Evolutionary conservation across 495 filamentous ascomycete species (phyloP), one percentile per base, ranked within the genome.

Genomic region (Penicillium chermesinum): DNA sequence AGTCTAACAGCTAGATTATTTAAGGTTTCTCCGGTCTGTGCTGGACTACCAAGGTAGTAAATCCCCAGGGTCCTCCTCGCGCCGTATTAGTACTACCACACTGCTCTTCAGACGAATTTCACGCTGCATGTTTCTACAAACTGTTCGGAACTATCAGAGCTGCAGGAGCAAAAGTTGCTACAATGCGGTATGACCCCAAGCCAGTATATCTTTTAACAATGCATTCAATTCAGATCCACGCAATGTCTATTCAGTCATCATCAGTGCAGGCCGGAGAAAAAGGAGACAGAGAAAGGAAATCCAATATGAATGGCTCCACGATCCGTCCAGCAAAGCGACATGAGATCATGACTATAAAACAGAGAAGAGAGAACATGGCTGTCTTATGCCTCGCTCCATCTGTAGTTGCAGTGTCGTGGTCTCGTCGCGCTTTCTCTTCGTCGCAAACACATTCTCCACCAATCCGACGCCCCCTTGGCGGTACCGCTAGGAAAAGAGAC

Each of bases 161-260:
- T n/a, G n/a, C n/a, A n/a, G n/a, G n/a, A n/a, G n/a, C n/a, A n/a
- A 14, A 34, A 17, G 35, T 13, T n/a, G n/a, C 35, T 37, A 37
- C 35, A 34, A 25, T 20, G 4, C 39, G 13, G 19, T n/a, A 21
- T 35, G 30, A 22, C 20, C 30, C 34, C 38, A n/a, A 22, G 34
- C n/a, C n/a, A n/a, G n/a, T 32, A 50, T 52, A 49, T 20, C 33
- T 49, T 45, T 36, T 38, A 53, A 49, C 33, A 50, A 60, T 62
- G 57, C 50, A 62, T 62, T 62, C 32, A 48, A 51, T 41, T 12
- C 44, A 56, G 54, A 52, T 36, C 40, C 40, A 55, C 50, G 50
- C 45, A 57, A 60, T 51, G 59, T 63, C 59, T 63, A 63, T 63
- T 53, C 50, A 50, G 50, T 59, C 53, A 36, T 58, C 55, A 59